Evolutionary conservation across 805 yeast genomes (phyloP).

Genomic region (Candida pini): DNA sequence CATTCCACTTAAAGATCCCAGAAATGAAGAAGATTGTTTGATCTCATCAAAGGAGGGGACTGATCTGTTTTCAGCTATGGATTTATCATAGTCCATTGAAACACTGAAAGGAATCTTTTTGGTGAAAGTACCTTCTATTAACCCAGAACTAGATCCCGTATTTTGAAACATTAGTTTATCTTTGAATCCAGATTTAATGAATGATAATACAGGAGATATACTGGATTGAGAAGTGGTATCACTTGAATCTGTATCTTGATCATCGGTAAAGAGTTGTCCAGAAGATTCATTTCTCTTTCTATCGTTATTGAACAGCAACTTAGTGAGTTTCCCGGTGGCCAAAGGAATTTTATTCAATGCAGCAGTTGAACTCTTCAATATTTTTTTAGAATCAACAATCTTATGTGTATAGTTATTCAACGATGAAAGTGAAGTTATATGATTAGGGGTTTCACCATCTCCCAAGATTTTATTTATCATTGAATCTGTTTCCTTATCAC

Average conservation of each 20-base stretch:
- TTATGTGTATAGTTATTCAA: not conserved
- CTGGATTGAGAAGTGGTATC: not conserved
- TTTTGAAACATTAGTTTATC: no score
- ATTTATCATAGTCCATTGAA: no score
- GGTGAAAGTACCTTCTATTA: conserved; percentile 16
- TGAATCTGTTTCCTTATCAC: conserved; percentile 6
- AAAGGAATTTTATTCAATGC: not conserved
- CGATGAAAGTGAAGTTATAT: conserved; percentile 1
- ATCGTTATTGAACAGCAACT: not conserved
- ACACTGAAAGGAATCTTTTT: conserved; percentile 7
- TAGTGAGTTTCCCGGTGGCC: not conserved
- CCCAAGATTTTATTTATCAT: not conserved
- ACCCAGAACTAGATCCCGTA: no score
- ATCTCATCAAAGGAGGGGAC: no score
- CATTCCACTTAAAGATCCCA: conserved; percentile 6
- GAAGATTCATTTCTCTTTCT: not conserved
- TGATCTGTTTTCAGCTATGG: no score
- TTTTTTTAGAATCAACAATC: not conserved
- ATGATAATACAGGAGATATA: not conserved
- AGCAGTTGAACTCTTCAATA: not conserved
- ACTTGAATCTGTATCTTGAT: not conserved
- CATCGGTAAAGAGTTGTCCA: not conserved
- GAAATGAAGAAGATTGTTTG: conserved; percentile 2
- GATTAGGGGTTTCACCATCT: not conserved
- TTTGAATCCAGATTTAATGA: conserved; percentile 1